phyloP scores from a whole-genome alignment of 169 alveolate genomes.

The Plasmodium gaboni region DNA sequence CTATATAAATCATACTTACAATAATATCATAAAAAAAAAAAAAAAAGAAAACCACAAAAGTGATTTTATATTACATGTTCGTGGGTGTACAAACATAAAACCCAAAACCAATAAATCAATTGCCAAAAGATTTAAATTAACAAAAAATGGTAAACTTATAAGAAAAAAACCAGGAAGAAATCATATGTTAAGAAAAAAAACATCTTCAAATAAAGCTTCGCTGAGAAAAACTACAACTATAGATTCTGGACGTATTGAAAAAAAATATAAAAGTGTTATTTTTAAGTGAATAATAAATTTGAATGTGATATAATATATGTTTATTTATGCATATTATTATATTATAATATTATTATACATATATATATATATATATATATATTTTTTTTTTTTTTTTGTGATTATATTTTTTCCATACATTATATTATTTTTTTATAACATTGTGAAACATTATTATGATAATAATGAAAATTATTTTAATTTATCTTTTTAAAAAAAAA shows the following conservation, averaged over 20 bases:
- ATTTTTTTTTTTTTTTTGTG: not conserved
- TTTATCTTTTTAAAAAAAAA: too few relatives aligned
- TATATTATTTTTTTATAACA: too few relatives aligned
- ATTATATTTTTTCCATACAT: not conserved
- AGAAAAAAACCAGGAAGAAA: constrained; percentile 85
- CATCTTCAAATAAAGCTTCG: constrained; percentile 54
- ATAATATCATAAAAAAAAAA: not conserved
- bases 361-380: not conserved
- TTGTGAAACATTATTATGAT: too few relatives aligned
- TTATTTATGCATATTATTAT: not conserved
- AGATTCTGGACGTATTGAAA: constrained; percentile 27
- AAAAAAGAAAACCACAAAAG: not conserved
- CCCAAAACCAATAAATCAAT: constrained; percentile 89
- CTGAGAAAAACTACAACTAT: constrained; percentile 51
- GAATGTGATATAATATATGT: not conserved
- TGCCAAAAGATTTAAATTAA: constrained; percentile 87
- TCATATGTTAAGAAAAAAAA: constrained; percentile 80
- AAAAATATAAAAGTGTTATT: constrained; percentile 62
- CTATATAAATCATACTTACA: too few relatives aligned
- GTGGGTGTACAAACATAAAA: constrained; percentile 82
- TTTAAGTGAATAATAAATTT: constrained; percentile 6
- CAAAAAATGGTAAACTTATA: constrained; percentile 89
- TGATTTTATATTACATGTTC: constrained; percentile 33
- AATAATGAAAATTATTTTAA: too few relatives aligned
- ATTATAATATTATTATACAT: not conserved